Conservation (phyloP, 2,329 filamentous ascomycete species). For the Lojkania enalia region DNA sequence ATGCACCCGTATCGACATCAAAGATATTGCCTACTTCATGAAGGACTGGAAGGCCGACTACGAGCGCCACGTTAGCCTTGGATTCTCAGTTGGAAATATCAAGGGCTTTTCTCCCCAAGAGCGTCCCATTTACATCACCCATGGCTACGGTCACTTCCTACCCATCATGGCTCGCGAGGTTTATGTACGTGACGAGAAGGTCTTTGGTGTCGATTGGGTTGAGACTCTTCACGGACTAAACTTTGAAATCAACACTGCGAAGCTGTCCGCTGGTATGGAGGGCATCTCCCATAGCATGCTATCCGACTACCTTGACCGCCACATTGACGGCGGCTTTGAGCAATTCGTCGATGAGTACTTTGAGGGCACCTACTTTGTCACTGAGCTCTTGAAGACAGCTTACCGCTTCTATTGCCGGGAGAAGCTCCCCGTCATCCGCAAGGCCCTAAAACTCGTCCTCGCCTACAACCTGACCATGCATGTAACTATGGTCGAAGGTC, state of each 20-base stretch:
- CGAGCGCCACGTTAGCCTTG: conserved; percentile 82
- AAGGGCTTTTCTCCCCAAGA: conserved; percentile 74
- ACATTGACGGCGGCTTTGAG: conserved; percentile 90
- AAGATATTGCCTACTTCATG: conserved; percentile 98
- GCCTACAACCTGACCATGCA: conserved; percentile 95
- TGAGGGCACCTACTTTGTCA: conserved; percentile 91
- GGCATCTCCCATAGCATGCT: conserved; percentile 80
- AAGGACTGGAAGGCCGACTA: conserved; percentile 99
- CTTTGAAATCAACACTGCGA: conserved; percentile 85
- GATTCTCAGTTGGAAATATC: conserved; percentile 92
- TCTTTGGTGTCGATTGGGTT: conserved; percentile 92
- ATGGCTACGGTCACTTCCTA: conserved; percentile 91
- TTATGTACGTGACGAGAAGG: conserved; percentile 87
- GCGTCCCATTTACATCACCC: conserved; percentile 84
- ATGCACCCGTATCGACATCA: conserved; percentile 97
- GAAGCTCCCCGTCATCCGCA: conserved; percentile 85
- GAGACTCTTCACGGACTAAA: conserved; percentile 77
- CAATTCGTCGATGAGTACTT: conserved; percentile 95
- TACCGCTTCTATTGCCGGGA: conserved; percentile 92
- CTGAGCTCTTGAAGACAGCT: conserved; percentile 93
- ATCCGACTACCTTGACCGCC: conserved; percentile 91
- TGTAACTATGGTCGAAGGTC: conserved; percentile 90
- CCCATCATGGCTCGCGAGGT: conserved; percentile 94
- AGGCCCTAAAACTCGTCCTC: conserved; percentile 90
- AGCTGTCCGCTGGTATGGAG: conserved; percentile 84